Evolutionary conservation across 306 rosid species (phyloP).

Genomic region (Castanea mollissima): DNA sequence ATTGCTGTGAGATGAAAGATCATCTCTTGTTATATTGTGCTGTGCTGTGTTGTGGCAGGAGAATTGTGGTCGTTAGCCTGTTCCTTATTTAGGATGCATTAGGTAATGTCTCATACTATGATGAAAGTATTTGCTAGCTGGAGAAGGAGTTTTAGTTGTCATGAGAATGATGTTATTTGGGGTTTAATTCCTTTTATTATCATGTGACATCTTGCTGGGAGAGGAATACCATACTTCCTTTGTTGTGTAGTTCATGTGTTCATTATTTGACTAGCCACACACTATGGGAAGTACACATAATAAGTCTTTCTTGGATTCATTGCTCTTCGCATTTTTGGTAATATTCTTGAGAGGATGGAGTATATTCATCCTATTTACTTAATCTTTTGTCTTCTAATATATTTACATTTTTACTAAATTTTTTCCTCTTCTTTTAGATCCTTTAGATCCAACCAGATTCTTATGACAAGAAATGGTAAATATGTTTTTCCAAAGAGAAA

Average conservation of each 20-base stretch:
- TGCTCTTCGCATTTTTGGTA: background rate
- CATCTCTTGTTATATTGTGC: background rate
- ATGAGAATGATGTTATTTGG: background rate
- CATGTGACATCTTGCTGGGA: background rate
- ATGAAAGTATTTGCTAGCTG: background rate
- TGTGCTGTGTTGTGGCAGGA: background rate
- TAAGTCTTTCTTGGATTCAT: background rate
- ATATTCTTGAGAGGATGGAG: background rate
- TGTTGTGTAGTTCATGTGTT: background rate
- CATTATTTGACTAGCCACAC: background rate
- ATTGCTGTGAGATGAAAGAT: background rate
- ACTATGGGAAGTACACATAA: background rate
- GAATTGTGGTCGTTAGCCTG: background rate
- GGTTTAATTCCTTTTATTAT: background rate
- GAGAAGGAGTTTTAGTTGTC: background rate
- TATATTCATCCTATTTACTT: background rate
- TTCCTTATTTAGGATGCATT: background rate
- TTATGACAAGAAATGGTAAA: background rate
- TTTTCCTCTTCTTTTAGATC: background rate
- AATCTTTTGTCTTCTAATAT: background rate
- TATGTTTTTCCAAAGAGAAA: background rate
- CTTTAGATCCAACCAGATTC: background rate
- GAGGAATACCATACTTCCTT: background rate
- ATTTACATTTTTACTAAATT: background rate
- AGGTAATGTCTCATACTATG: background rate